phyloP scores from a whole-genome alignment of 257 asterid species.

The Solanum piurae region DNA sequence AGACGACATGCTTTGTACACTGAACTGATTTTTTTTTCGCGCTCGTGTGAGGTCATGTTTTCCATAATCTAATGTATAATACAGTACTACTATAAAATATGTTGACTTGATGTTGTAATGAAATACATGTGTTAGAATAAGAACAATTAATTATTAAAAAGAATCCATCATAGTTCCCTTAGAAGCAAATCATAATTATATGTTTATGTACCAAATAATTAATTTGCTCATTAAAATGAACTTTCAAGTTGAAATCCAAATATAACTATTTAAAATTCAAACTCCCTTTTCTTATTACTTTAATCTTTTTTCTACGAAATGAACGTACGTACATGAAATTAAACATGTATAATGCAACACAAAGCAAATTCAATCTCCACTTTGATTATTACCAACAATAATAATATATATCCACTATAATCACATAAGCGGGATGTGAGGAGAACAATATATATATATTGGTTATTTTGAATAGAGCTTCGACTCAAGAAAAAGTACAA shows the following conservation, averaged over 20 bases:
- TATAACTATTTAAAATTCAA: not conserved
- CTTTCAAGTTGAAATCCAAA: not conserved
- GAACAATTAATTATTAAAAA: not conserved
- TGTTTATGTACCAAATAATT: not conserved
- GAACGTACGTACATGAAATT: not conserved
- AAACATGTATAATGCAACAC: not conserved
- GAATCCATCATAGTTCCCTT: not conserved
- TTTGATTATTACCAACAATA: not conserved
- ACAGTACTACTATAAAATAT: not conserved
- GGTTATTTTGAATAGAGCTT: no score
- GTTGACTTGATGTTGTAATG: not conserved
- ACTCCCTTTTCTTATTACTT: not conserved
- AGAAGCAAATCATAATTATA: not conserved
- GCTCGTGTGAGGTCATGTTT: not conserved
- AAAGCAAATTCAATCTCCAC: not conserved
- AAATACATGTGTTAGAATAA: not conserved
- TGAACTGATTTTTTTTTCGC: rapidly evolving
- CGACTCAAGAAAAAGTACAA: not conserved
- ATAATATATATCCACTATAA: no score
- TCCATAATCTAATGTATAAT: not conserved
- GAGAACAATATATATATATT: not conserved
- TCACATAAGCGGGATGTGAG: rapidly evolving
- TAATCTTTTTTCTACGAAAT: not conserved
- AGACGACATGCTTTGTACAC: rapidly evolving
- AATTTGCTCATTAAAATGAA: not conserved